Conservation (phyloP, 805 yeast genomes). For the Lachancea sp. region DNA sequence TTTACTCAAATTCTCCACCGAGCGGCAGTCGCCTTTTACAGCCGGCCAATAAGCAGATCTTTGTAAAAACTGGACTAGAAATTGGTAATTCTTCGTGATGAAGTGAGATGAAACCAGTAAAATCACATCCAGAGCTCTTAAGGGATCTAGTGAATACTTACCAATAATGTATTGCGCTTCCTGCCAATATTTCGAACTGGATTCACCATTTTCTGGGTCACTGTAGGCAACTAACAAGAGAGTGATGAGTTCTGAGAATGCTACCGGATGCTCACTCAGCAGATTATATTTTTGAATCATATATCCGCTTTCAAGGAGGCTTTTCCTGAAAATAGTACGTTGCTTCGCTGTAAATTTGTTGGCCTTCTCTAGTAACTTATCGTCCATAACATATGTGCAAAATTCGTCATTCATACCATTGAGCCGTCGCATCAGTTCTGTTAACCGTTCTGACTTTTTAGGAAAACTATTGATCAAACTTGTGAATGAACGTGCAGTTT, state of each 20-base stretch:
- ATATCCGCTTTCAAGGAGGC: conserved; percentile 29
- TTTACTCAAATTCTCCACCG: conserved; percentile 29
- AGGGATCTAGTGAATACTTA: conserved; percentile 68
- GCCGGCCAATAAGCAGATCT: conserved; percentile 57
- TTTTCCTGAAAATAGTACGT: conserved; percentile 12
- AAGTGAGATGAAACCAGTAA: conserved; percentile 46
- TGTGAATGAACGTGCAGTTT: conserved; percentile 7
- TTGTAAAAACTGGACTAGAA: conserved; percentile 45
- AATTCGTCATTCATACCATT: conserved; percentile 6
- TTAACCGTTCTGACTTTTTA: conserved; percentile 11
- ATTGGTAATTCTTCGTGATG: conserved; percentile 39
- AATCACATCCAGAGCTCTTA: conserved; percentile 57
- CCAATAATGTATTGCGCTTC: conserved; percentile 58
- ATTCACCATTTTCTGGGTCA: conserved; percentile 36
- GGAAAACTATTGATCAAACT: conserved; percentile 11
- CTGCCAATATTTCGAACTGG: conserved; percentile 40
- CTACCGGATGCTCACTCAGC: conserved; percentile 69
- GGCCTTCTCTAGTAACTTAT: conserved; percentile 4
- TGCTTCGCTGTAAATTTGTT: conserved; percentile 3
- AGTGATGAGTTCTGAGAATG: conserved; percentile 58
- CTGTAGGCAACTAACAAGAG: conserved; percentile 41
- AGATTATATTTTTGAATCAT: conserved; percentile 54
- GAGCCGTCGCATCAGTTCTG: conserved; percentile 14
- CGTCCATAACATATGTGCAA: conserved; percentile 1
- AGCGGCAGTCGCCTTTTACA: conserved; percentile 29